Evolutionary conservation across 208 protist genomes (phyloP).

Genomic region (Porcisia hertigi): DNA sequence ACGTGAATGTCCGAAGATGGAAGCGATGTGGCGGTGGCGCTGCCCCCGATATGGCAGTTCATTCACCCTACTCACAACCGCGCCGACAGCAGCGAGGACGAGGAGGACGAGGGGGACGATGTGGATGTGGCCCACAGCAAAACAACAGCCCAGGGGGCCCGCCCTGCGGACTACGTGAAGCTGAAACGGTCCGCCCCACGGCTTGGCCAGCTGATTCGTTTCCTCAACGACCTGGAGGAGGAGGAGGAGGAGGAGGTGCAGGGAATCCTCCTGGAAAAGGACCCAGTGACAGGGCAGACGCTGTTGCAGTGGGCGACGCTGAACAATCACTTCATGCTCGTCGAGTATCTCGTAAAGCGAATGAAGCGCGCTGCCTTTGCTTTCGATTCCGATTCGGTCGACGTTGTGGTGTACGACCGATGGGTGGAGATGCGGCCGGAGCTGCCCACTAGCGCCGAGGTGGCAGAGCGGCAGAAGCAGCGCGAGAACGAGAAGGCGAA

Average conservation of each 20-base stretch:
- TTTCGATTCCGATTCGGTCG: slow-evolving; percentile 65
- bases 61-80: slow-evolving; percentile 67
- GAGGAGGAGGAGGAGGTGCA: slow-evolving; percentile 85
- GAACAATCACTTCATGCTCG: slow-evolving; percentile 81
- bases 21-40: slow-evolving; percentile 51
- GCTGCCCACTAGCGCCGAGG: slow-evolving; percentile 67
- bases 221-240: slow-evolving; percentile 85
- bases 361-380: slow-evolving; percentile 77
- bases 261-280: slow-evolving; percentile 61
- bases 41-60: slow-evolving; percentile 79
- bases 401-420: slow-evolving; percentile 77
- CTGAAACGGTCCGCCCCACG: slow-evolving; percentile 65
- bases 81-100: slow-evolving; percentile 36
- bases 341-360: slow-evolving; percentile 87
- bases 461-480: slow-evolving; percentile 72
- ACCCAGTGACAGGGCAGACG: slow-evolving; percentile 86
- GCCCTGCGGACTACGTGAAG: slow-evolving; percentile 62
- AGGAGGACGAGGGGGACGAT: slow-evolving; percentile 47
- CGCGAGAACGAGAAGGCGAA: slow-evolving; percentile 68
- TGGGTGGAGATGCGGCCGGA: slow-evolving; percentile 89
- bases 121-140: slow-evolving; percentile 20
- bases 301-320: slow-evolving; percentile 88
- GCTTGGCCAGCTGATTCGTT: slow-evolving; percentile 72
- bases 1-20: slow-evolving; percentile 61
- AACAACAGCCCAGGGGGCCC: slow-evolving; percentile 10